Base-by-base conservation (phyloP, 2,329 filamentous ascomycete species). In the Cryphonectria nitschkei region DNA sequence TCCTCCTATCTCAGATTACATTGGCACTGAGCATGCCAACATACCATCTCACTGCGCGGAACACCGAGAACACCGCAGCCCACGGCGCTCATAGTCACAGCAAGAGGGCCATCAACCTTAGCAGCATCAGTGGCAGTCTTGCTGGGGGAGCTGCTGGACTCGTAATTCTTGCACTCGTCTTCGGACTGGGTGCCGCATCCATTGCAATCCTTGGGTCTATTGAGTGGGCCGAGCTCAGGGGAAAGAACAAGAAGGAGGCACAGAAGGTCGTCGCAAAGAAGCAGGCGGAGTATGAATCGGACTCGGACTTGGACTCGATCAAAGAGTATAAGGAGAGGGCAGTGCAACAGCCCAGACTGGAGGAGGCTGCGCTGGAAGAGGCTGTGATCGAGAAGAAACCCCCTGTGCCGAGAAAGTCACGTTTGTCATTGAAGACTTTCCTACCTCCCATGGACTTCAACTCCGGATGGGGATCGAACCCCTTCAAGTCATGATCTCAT, bases 101-200 rank as follows among this genome's bases (percentile, higher is more conserved):
- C n/a, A 64, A 46, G 6, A 65, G 43, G 19, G 41, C 41, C 19
- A n/a, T 65, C 14, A 34, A 34, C 2, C 2, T 65, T 32, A 26
- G 54, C 43, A 52, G 26, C 63, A 29, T 32, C 19, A 13, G 11
- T 14, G 6, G 61, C 41, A 34, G 1, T 29, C 13, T 52, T 7
- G 60, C 65, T 1, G 71, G 71, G 3, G 66, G 60, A 3, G 71
- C 63, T 3, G 26, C 65, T 19, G 71, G 56, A 0, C 58, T 73
- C 0, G 67, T 73, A 22, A 41, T 56, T 13, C 13, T 73, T 9
- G 67, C 69, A 5, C 71, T 73, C 5, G 34, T 70, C 54, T 43
- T 69, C 16, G 71, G 71, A 13, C 46, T 73, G 4, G 71, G 71
- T 5, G 62, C 71, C n/a, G 71, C 71, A 34, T 71, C 71, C 0